Percentiles rank a stretch among this genome's conserved stretches.
These are phyloP conservation scores for Chlamydomonas reinhardtii DNA, from an alignment of 163 green algal species.

Conservation along the genomic window DNA sequence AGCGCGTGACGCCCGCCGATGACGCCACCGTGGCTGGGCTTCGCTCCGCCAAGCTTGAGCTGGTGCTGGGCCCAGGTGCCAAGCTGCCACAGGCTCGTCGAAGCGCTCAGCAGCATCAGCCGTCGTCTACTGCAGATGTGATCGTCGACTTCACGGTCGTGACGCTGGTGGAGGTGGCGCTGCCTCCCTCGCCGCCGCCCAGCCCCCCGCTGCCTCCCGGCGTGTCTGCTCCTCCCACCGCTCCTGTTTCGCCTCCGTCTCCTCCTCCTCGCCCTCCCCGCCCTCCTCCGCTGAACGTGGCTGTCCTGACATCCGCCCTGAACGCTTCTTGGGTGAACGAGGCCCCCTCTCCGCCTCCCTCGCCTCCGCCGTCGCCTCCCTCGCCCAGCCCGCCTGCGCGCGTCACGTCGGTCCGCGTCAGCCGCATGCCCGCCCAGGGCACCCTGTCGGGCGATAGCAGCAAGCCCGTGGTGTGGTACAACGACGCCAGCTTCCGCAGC, in stretches of 20 bases:
- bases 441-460: neutral
- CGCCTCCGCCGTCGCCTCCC: neutral
- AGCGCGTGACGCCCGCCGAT: neutral
- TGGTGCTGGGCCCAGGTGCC: neutral
- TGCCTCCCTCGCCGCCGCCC: no score
- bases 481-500: neutral
- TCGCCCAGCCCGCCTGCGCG: no score
- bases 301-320: neutral
- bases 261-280: no score
- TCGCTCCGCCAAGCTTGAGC: neutral
- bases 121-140: neutral
- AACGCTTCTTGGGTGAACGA: neutral
- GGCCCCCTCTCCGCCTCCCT: neutral
- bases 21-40: neutral
- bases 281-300: no score
- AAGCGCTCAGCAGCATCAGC: neutral
- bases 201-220: no score
- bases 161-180: no score
- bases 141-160: slow-evolving; percentile 16
- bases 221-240: neutral
- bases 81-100: neutral
- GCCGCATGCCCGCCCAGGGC: slow-evolving; percentile 4
- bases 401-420: neutral
- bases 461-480: neutral
- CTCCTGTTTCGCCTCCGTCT: neutral